These are phyloP conservation scores for Scheffersomyces lignosus DNA, from an alignment of 805 yeast species.

Conservation along the genomic window DNA sequence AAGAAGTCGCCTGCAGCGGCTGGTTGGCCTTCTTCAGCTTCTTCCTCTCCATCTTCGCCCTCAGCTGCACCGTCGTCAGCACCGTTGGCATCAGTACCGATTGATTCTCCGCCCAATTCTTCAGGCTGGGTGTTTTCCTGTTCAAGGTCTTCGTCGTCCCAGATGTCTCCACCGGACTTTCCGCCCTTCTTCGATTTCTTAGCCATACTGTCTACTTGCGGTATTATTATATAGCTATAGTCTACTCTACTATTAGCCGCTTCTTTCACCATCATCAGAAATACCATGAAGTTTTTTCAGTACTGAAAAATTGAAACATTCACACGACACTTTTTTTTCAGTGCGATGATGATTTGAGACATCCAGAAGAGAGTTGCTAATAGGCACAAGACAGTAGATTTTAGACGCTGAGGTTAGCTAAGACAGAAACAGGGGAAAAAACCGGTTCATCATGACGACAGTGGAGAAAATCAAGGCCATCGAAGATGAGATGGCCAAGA, in stretches of 20 bases:
- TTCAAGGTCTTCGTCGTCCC: constrained; percentile 74
- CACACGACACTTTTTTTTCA: constrained; percentile 16
- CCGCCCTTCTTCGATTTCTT: constrained; percentile 59
- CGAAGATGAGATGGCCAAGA: constrained; percentile 96
- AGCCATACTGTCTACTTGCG: constrained; percentile 43
- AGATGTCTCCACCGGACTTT: constrained; percentile 67
- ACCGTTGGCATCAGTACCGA: constrained; percentile 22
- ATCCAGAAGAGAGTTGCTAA: too few relatives aligned
- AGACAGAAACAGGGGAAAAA: too few relatives aligned
- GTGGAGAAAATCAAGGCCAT: constrained; percentile 73
- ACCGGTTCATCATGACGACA: constrained; percentile 36
- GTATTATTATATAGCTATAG: too few relatives aligned
- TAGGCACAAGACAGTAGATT: too few relatives aligned
- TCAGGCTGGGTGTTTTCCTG: constrained; percentile 38
- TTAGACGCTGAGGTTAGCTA: too few relatives aligned
- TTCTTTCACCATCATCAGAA: neutral
- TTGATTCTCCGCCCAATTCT: constrained; percentile 32
- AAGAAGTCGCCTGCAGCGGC: constrained; percentile 65
- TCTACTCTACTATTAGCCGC: too few relatives aligned
- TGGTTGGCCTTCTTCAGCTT: constrained; percentile 16
- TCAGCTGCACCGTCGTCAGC: constrained; percentile 43
- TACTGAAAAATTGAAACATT: constrained; percentile 5
- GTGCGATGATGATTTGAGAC: too few relatives aligned
- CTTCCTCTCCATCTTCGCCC: constrained; percentile 19
- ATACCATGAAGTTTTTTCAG: constrained; percentile 20